Percentiles rank a stretch among this genome's conserved stretches.
Evolutionary conservation across 306 rosid species (phyloP).

Genomic region (Neltuma alba): DNA sequence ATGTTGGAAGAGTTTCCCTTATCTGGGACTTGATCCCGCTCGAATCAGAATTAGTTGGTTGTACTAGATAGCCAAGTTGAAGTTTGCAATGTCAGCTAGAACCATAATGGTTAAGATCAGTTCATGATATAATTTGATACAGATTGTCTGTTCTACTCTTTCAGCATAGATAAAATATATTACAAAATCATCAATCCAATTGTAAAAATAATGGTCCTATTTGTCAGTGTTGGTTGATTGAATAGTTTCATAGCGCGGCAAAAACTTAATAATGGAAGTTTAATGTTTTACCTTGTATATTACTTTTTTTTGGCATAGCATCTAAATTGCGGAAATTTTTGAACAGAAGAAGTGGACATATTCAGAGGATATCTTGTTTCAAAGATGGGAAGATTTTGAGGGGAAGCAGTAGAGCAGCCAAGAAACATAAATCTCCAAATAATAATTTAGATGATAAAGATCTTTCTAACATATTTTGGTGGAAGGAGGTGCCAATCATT

Average conservation of each 20-base stretch:
- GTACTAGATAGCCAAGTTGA: not conserved
- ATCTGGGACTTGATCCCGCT: not conserved
- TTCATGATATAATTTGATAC: no score
- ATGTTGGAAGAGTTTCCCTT: not conserved
- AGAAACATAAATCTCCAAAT: constrained; percentile 50
- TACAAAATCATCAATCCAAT: constrained; percentile 4
- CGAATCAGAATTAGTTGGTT: not conserved
- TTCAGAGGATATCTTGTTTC: constrained; percentile 43
- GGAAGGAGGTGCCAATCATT: constrained; percentile 72
- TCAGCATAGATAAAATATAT: not conserved
- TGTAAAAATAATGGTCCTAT: constrained; percentile 9
- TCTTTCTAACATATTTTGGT: constrained; percentile 79
- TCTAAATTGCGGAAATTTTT: constrained; percentile 31
- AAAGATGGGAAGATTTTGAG: constrained; percentile 51
- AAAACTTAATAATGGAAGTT: constrained; percentile 25
- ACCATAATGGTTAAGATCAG: not conserved
- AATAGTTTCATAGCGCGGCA: constrained; percentile 24
- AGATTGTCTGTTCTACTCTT: not conserved
- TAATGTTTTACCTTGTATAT: not conserved
- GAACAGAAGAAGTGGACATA: constrained; percentile 41
- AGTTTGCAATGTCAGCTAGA: not conserved
- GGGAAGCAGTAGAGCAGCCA: constrained; percentile 58
- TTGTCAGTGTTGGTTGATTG: not conserved
- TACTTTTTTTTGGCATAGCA: constrained; percentile 6
- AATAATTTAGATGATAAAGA: constrained; percentile 65